phyloP scores from a whole-genome alignment of 2,329 filamentous ascomycete genomes.

The Aspergillus sp. region DNA sequence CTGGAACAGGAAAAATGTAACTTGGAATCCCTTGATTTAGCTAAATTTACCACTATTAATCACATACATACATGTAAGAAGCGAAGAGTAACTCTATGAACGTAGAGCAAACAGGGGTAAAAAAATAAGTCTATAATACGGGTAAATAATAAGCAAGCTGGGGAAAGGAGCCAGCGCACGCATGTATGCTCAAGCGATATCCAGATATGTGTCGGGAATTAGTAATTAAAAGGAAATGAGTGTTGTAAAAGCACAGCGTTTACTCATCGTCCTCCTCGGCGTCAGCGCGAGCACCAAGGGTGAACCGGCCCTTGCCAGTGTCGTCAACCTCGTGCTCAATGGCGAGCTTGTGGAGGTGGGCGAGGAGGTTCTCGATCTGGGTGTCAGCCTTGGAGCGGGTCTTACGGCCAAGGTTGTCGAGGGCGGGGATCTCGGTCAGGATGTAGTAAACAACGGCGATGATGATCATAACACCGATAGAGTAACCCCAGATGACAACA shows the following conservation, averaged over 20 bases:
- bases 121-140: constrained; percentile 34
- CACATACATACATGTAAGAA: constrained; percentile 37
- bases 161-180: constrained; percentile 21
- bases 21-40: constrained; percentile 30
- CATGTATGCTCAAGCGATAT: constrained; percentile 29
- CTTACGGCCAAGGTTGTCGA: constrained; percentile 48
- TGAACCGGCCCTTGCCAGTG: constrained; percentile 40
- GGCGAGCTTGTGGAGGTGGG: constrained; percentile 46
- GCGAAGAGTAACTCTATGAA: constrained; percentile 28
- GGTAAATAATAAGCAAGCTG: constrained; percentile 14
- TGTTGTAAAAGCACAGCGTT: constrained; percentile 13
- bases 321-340: constrained; percentile 45
- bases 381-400: constrained; percentile 47
- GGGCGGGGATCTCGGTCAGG: constrained; percentile 39
- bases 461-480: constrained; percentile 47
- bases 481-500: constrained; percentile 48
- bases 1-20: constrained; percentile 2
- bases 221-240: constrained; percentile 17
- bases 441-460: constrained; percentile 48
- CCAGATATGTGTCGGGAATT: constrained; percentile 20
- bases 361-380: constrained; percentile 49
- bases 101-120: constrained; percentile 21
- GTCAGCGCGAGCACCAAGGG: constrained; percentile 35
- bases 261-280: constrained; percentile 43
- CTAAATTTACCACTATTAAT: constrained; percentile 35